phyloP scores from a whole-genome alignment of 139 green algal genomes.

The Diplosphaera chodatii region DNA sequence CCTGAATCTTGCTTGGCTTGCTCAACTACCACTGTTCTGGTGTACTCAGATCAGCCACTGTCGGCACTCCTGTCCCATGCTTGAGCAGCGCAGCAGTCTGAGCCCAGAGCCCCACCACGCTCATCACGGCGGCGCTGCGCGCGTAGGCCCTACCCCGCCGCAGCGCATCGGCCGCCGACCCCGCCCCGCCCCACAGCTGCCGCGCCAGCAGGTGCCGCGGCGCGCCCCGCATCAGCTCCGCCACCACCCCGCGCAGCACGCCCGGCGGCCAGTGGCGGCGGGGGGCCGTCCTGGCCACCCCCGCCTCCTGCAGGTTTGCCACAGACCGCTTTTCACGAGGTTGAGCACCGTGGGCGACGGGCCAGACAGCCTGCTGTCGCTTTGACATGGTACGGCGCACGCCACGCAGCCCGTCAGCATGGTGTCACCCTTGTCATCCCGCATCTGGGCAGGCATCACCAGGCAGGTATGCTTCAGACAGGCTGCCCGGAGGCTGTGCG shows the following conservation, averaged over 20 bases:
- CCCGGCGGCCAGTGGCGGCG: conserved; percentile 37
- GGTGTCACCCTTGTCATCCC: too few relatives aligned
- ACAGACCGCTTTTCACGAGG: too few relatives aligned
- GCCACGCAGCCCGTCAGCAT: too few relatives aligned
- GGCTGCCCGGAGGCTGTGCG: too few relatives aligned
- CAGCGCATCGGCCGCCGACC: conserved; percentile 37
- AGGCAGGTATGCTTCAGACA: too few relatives aligned
- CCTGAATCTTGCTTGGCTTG: too few relatives aligned
- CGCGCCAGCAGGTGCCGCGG: conserved; percentile 36
- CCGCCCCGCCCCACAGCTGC: conserved; percentile 52
- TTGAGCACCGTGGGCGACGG: too few relatives aligned
- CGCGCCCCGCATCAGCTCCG: conserved; percentile 30
- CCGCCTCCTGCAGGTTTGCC: conserved; percentile 9
- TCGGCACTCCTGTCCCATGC: too few relatives aligned
- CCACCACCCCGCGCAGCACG: conserved; percentile 26
- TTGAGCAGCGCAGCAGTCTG: background rate
- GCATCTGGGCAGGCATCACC: too few relatives aligned
- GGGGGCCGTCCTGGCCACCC: conserved; percentile 14
- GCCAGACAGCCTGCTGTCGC: too few relatives aligned
- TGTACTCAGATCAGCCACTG: background rate
- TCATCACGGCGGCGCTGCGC: conserved; percentile 51
- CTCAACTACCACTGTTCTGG: too few relatives aligned
- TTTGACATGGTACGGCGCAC: too few relatives aligned
- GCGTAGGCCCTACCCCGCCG: conserved; percentile 40
- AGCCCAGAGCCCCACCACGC: conserved; percentile 36